A percentile compares a stretch with the other conserved stretches of the same genome.
Conservation (phyloP, 2,329 filamentous ascomycete species). For the Pyricularia sp. region DNA sequence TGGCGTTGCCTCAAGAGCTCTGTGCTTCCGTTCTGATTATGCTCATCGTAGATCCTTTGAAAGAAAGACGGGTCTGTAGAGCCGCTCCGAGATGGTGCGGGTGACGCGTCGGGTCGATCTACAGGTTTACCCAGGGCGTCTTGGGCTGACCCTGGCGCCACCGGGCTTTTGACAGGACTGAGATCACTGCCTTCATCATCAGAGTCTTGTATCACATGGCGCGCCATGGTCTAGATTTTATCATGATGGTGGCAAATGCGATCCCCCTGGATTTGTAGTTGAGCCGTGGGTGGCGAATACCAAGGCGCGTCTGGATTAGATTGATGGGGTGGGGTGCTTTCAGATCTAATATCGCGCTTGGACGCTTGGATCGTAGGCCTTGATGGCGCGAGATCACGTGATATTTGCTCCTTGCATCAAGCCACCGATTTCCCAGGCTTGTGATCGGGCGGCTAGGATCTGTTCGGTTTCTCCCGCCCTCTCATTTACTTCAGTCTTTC, state of each 20-base stretch:
- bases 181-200: conserved; percentile 18
- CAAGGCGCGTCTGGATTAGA: neutral
- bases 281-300: neutral
- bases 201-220: conserved; percentile 18
- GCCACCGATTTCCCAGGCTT: no score
- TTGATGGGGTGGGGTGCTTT: neutral
- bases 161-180: conserved; percentile 11
- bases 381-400: neutral
- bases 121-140: neutral
- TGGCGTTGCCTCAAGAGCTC: neutral
- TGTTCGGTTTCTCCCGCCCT: neutral
- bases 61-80: conserved; percentile 38
- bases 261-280: neutral
- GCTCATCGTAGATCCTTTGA: conserved; percentile 32
- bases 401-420: neutral
- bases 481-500: neutral
- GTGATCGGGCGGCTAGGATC: neutral
- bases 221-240: conserved; percentile 10
- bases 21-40: conserved; percentile 11
- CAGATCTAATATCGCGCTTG: neutral
- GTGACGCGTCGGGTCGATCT: neutral
- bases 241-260: neutral
- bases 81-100: conserved; percentile 10
- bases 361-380: neutral
- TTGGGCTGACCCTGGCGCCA: neutral